These are phyloP conservation scores for Jamesozyma piceae DNA, from an alignment of 805 yeast genomes.

Conservation along the genomic window DNA sequence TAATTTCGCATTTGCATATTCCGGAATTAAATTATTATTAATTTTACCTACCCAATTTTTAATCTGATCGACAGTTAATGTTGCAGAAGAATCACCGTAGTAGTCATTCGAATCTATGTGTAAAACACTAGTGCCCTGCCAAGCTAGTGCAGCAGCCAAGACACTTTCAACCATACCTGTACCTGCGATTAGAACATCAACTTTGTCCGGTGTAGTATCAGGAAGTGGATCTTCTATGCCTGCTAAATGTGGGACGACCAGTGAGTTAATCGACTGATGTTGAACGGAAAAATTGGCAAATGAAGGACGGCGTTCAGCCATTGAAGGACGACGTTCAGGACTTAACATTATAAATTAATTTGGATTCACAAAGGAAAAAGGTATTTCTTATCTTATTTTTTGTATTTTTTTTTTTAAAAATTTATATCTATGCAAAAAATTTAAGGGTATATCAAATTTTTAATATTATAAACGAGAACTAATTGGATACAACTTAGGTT, in stretches of 20 bases:
- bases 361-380: not conserved
- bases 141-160: conserved; percentile 85
- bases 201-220: conserved; percentile 50
- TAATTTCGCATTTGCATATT: conserved; percentile 63
- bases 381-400: no score
- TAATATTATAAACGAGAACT: no score
- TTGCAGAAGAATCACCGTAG: conserved; percentile 84
- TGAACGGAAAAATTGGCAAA: conserved; percentile 26
- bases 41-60: conserved; percentile 74
- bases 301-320: conserved; percentile 61
- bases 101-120: conserved; percentile 79
- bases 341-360: conserved; percentile 16
- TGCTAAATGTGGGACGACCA: conserved; percentile 57
- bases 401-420: no score
- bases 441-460: no score
- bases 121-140: conserved; percentile 95
- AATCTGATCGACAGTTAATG: conserved; percentile 78
- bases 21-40: conserved; percentile 33
- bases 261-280: conserved; percentile 12
- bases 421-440: no score
- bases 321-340: conserved; percentile 46
- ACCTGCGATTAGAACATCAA: conserved; percentile 86
- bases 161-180: conserved; percentile 86
- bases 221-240: conserved; percentile 71
- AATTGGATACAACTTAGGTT: no score